Conservation (phyloP, 208 protist genomes). For the Crithidia expoeki region DNA sequence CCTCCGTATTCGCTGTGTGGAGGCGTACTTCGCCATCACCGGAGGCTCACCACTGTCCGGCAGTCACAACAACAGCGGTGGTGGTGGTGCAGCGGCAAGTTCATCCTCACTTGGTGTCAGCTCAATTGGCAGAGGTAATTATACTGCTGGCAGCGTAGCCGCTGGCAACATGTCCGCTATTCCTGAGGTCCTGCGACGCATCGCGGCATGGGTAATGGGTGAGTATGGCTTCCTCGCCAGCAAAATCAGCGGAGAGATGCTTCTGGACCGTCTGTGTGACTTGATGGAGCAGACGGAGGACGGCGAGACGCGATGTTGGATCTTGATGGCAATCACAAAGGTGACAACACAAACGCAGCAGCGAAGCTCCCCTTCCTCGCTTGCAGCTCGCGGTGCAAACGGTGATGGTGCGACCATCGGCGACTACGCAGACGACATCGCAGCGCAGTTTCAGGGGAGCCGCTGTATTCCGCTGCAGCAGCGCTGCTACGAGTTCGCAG, state of each 20-base stretch:
- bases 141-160: not conserved
- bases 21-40: constrained; percentile 75
- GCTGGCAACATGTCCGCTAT: constrained; percentile 7
- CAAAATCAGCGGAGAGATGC: constrained; percentile 40
- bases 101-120: not conserved
- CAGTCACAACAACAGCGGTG: not conserved
- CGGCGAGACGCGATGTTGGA: constrained; percentile 57
- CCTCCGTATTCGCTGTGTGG: constrained; percentile 78
- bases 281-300: constrained; percentile 48
- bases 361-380: not conserved
- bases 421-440: constrained; percentile 55
- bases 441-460: constrained; percentile 53
- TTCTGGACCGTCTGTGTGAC: constrained; percentile 79
- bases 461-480: constrained; percentile 74
- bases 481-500: constrained; percentile 79
- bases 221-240: constrained; percentile 92
- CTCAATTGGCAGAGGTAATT: not conserved
- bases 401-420: constrained; percentile 5
- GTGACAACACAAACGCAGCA: constrained; percentile 47
- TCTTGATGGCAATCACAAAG: constrained; percentile 84
- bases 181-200: constrained; percentile 62
- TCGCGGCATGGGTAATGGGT: constrained; percentile 93
- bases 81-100: not conserved
- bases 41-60: constrained; percentile 14
- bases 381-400: not conserved